Percentiles rank a stretch among this genome's conserved stretches.
Evolutionary conservation across 371 early-diverging fungal species (phyloP).

Genomic region (Mucor plumbeus): DNA sequence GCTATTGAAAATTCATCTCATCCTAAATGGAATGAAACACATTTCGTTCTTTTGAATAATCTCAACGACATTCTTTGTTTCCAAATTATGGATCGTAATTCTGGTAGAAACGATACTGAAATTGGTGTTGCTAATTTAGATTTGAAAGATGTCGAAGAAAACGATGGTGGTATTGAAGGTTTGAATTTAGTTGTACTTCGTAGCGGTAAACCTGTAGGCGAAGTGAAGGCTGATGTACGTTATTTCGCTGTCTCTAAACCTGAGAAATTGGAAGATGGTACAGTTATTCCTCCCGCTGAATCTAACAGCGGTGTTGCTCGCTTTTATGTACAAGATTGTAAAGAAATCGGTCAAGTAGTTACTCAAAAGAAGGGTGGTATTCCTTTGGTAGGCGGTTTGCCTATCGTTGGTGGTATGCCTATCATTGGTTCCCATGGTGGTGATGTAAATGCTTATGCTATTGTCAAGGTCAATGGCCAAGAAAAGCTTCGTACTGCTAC

Average conservation of each 20-base stretch:
- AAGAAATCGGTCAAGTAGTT: constrained; percentile 33
- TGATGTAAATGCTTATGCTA: constrained; percentile 43
- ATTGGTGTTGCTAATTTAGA: constrained; percentile 56
- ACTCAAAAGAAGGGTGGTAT: constrained; percentile 29
- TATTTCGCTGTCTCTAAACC: constrained; percentile 40
- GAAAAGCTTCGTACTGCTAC: constrained; percentile 33
- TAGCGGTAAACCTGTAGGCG: constrained; percentile 37
- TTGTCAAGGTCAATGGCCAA: constrained; percentile 40
- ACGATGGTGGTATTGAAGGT: constrained; percentile 32
- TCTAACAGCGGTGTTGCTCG: constrained; percentile 48
- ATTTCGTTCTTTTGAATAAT: constrained; percentile 36
- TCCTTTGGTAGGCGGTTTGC: constrained; percentile 29
- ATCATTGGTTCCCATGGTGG: constrained; percentile 22
- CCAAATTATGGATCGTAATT: constrained; percentile 34
- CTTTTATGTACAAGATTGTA: constrained; percentile 46
- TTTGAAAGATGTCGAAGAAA: constrained; percentile 55
- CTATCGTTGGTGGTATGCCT: constrained; percentile 29
- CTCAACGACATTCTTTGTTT: constrained; percentile 33
- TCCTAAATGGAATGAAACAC: constrained; percentile 45
- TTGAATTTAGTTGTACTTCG: constrained; percentile 28
- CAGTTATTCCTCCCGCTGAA: constrained; percentile 30
- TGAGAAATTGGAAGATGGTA: constrained; percentile 39
- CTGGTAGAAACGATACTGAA: constrained; percentile 34
- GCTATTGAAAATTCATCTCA: constrained; percentile 53
- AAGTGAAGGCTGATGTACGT: constrained; percentile 39